These are phyloP conservation scores for Brassica rapa DNA, from an alignment of 345 rosid genomes.

Conservation along the genomic window DNA sequence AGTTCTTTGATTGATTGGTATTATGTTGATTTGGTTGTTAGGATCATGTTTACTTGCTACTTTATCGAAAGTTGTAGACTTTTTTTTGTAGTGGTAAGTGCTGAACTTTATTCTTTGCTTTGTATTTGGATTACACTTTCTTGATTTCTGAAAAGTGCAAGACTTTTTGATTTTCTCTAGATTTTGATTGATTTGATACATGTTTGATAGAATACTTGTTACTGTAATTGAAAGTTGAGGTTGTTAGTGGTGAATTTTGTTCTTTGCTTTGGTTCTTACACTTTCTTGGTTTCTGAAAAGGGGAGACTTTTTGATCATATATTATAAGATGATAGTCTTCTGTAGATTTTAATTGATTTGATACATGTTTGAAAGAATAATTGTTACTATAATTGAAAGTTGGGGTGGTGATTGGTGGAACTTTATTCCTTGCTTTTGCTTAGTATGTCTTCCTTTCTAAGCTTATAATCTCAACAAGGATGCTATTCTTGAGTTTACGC, in stretches of 20 bases:
- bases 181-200: not conserved
- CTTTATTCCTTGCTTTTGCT: not conserved
- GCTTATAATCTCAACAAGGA: not conserved
- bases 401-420: not conserved
- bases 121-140: not conserved
- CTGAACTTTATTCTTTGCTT: not conserved
- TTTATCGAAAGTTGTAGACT: not conserved
- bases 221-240: not conserved
- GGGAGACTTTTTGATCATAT: no score
- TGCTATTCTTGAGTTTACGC: not conserved
- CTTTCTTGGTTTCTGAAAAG: no score
- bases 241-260: not conserved
- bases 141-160: not conserved
- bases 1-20: no score
- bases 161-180: not conserved
- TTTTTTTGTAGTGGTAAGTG: not conserved
- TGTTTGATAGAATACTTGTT: not conserved
- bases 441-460: not conserved
- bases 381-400: no score
- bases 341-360: no score
- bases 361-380: no score
- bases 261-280: not conserved
- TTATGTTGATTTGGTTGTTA: not conserved
- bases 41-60: not conserved
- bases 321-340: no score